These are phyloP conservation scores for Phalaenopsis equestris DNA, from an alignment of 106 monocot genomes.

Conservation along the genomic window DNA sequence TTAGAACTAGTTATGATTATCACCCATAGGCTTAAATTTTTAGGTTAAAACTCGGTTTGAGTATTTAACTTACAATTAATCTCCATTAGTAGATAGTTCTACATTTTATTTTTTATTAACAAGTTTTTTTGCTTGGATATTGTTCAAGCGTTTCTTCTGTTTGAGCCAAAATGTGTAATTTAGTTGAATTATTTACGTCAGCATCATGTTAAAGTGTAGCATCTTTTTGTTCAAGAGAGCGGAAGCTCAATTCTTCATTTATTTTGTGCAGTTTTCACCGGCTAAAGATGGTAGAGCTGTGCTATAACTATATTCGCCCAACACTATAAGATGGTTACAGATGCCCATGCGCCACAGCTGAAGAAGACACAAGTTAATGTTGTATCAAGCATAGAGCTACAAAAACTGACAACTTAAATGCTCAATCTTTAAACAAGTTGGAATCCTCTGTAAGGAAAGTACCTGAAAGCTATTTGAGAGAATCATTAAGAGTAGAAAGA, in stretches of 20 bases:
- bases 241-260: neutral
- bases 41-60: neutral
- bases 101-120: neutral
- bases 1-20: neutral
- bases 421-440: neutral
- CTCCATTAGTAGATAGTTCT: neutral
- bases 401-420: neutral
- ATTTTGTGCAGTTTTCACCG: neutral
- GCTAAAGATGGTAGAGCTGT: neutral
- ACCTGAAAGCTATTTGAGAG: neutral
- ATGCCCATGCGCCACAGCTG: neutral
- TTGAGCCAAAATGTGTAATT: neutral
- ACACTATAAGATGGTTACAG: neutral
- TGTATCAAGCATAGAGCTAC: neutral
- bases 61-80: neutral
- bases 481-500: neutral
- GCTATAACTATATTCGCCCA: neutral
- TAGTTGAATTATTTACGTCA: neutral
- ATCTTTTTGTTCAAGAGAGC: neutral
- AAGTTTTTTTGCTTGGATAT: neutral
- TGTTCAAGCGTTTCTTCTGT: neutral
- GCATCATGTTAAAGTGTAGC: neutral
- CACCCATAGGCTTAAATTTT: neutral
- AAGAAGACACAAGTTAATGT: neutral
- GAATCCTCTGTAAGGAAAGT: neutral